A percentile compares a stretch with the other conserved stretches of the same genome.
phyloP scores from a whole-genome alignment of 176 grass and related monocot species.

The Musa beccarii region DNA sequence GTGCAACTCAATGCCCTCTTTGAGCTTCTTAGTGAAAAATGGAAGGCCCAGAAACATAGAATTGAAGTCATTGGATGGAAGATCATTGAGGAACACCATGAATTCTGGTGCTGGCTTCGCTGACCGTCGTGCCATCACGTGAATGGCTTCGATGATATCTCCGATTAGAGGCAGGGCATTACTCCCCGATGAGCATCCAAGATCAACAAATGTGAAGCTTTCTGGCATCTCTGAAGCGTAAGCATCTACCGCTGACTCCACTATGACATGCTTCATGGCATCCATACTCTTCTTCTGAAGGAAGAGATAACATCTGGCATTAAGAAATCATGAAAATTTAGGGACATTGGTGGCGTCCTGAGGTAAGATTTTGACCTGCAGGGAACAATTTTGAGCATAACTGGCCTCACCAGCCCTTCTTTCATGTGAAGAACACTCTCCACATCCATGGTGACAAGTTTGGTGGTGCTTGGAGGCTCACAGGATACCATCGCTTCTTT shows the following conservation, averaged over 20 bases:
- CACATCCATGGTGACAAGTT: conserved; percentile 53
- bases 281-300: conserved; percentile 72
- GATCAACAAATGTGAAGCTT: conserved; percentile 68
- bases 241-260: conserved; percentile 44
- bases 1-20: conserved; percentile 27
- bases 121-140: conserved; percentile 29
- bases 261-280: conserved; percentile 59
- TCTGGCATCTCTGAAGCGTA: conserved; percentile 58
- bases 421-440: conserved; percentile 94
- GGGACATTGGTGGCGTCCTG: background rate
- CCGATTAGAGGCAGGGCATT: conserved; percentile 71
- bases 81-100: conserved; percentile 91
- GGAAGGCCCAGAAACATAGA: conserved; percentile 67
- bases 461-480: conserved; percentile 40
- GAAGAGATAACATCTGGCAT: background rate
- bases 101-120: conserved; percentile 69
- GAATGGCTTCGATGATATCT: conserved; percentile 60
- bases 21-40: conserved; percentile 49
- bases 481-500: conserved; percentile 50
- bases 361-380: conserved; percentile 40
- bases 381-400: conserved; percentile 90
- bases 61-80: conserved; percentile 97
- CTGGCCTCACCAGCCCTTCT: conserved; percentile 75
- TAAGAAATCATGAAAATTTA: background rate
- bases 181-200: conserved; percentile 82